Base-by-base conservation (phyloP, 202 grass and related monocot species). In the Schoenoplectus triqueter region DNA sequence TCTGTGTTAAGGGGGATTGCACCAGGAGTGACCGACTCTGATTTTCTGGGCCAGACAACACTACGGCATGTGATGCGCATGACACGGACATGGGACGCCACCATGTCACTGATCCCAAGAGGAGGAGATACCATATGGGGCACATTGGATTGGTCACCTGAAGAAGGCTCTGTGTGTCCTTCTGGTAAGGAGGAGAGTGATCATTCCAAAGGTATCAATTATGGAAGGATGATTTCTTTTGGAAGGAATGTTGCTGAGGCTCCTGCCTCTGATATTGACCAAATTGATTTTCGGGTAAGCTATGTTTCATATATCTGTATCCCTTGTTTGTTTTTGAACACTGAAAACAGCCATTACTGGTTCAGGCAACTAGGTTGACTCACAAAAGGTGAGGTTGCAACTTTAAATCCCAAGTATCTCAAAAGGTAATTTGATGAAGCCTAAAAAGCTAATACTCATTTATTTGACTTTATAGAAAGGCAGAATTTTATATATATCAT, bases 51-150 rank as follows among this genome's bases (percentile, higher is more conserved):
- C 45, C 75, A 84, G 83, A 86, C 86, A 9, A 90, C 88, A 1
- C 79, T 90, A 44, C 80, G 81, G 11, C 88, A 90, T 80, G 65
- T 85, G 48, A 90, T 90, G 85, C 80, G 88, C 31, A 90, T 90
- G 88, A 90, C 81, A 49, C 88, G 88, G 0, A 90, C 88, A 76
- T 90, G 88, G 88, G 88, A 90, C 40, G 78, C 88, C 40, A 90
- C 88, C 39, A 90, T 90, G 88, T 87, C 88, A 44, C 78, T 90
- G 85, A 69, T 90, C 80, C 88, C 88, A 56, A 90, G 73, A 87
- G 88, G 88, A 45, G 88, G 88, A 17, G 88, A 90, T 57, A 87
- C 88, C 7, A 90, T 90, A 45, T 90, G 88, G 88, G 88, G 88
- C 10, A 67, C 42, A 84, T 47, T 90, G 20, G 88, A 90, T 87